Conservation (phyloP, 805 yeast genomes). For the Schizosaccharomyces octosporus region DNA sequence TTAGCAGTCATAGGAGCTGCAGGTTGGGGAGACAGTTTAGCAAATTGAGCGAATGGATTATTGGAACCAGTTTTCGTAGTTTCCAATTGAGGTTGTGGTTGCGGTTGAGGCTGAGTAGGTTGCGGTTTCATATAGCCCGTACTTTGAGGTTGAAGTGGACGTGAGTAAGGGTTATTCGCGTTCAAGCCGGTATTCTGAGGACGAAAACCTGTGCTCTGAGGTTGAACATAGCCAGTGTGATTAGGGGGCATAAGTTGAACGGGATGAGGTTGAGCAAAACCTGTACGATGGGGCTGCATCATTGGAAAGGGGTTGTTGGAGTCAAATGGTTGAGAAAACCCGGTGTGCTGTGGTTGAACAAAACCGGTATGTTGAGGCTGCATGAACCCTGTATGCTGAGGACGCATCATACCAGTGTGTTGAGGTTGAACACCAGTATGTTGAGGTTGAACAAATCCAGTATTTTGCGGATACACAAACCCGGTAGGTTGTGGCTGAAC, state of each 20-base stretch:
- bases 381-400: conserved; percentile 3
- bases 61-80: conserved; percentile 50
- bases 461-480: conserved; percentile 3
- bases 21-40: conserved; percentile 8
- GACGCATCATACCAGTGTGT: conserved; percentile 4
- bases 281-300: conserved; percentile 7
- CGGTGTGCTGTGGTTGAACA: conserved; percentile 2
- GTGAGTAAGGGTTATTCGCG: conserved; percentile 9
- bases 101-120: conserved; percentile 9
- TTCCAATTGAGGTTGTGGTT: conserved; percentile 14
- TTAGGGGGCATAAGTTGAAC: conserved; percentile 3
- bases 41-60: conserved; percentile 41
- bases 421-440: neutral
- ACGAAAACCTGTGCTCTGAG: conserved; percentile 3
- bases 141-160: conserved; percentile 17
- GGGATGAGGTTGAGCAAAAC: conserved; percentile 7
- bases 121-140: conserved; percentile 14
- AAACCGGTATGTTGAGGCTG: neutral
- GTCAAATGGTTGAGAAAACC: conserved; percentile 2
- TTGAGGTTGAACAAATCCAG: conserved; percentile 3
- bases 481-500: neutral
- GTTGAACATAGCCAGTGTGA: conserved; percentile 1
- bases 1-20: conserved; percentile 12
- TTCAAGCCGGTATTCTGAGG: neutral
- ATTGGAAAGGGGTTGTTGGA: conserved; percentile 3